phyloP scores from a whole-genome alignment of 2,329 filamentous ascomycete genomes.

The Onygenales sp. region DNA sequence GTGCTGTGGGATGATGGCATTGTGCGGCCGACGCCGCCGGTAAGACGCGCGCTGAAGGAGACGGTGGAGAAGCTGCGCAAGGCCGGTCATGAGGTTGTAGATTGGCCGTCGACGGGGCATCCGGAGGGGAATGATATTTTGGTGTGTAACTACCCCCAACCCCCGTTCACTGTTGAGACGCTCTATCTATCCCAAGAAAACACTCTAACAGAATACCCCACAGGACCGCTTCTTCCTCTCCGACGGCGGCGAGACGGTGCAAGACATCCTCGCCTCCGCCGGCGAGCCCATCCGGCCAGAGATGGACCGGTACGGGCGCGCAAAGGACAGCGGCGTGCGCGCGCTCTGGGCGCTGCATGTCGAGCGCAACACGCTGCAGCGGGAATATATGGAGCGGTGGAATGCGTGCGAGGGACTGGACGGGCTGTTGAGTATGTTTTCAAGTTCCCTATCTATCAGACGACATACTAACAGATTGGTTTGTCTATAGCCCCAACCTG shows the following conservation, averaged over 20 bases:
- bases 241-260: constrained; percentile 40
- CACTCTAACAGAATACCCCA: background rate
- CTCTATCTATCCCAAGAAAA: background rate
- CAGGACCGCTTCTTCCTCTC: constrained; percentile 31
- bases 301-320: constrained; percentile 36
- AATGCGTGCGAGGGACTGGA: constrained; percentile 41
- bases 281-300: constrained; percentile 37
- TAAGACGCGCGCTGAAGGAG: constrained; percentile 26
- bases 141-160: constrained; percentile 21
- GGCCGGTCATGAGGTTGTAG: constrained; percentile 30
- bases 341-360: constrained; percentile 43
- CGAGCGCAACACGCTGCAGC: constrained; percentile 26
- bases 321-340: constrained; percentile 33
- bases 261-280: constrained; percentile 15
- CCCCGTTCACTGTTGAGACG: too few species aligned
- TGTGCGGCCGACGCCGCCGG: constrained; percentile 45
- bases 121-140: constrained; percentile 28
- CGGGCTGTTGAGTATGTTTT: constrained; percentile 13
- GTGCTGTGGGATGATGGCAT: constrained; percentile 34
- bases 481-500: constrained; percentile 30
- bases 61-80: constrained; percentile 24
- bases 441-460: background rate
- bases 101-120: constrained; percentile 41
- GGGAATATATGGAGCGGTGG: constrained; percentile 14
- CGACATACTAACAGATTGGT: background rate